Percentiles rank a stretch among this genome's conserved stretches.
Conservation (phyloP, 345 rosid genomes). For the Lepidium aucheri region DNA sequence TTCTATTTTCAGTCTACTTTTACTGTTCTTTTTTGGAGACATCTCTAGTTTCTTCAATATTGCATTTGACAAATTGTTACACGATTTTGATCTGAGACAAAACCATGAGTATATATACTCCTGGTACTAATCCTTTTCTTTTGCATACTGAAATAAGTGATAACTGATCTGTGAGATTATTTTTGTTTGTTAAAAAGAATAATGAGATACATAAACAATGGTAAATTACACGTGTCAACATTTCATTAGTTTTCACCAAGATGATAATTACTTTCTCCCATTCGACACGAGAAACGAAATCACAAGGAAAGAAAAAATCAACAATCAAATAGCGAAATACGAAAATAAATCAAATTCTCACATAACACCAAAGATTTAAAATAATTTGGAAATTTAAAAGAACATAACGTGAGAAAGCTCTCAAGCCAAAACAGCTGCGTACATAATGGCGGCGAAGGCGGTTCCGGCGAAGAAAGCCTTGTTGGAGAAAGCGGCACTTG, state of each 20-base stretch:
- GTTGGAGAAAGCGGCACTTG: constrained; percentile 18
- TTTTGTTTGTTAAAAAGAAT: background rate
- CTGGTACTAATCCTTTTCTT: background rate
- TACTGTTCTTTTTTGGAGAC: background rate
- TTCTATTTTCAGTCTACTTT: background rate
- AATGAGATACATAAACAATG: constrained; percentile 17
- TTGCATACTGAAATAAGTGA: background rate
- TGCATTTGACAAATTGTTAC: background rate
- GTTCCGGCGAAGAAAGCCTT: constrained; percentile 39
- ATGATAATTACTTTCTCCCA: constrained; percentile 4
- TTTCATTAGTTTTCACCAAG: constrained; percentile 1
- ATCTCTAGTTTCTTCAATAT: background rate
- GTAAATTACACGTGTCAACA: constrained; percentile 19
- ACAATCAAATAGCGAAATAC: background rate
- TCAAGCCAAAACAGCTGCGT: constrained; percentile 37
- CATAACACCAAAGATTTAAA: constrained; percentile 12
- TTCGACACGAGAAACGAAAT: background rate
- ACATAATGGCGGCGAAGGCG: constrained; percentile 43
- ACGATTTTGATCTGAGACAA: background rate
- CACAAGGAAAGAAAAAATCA: background rate
- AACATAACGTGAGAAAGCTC: background rate
- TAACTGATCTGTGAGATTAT: background rate
- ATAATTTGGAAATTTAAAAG: background rate
- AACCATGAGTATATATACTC: background rate
- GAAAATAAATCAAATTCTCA: constrained; percentile 24